Conservation (phyloP, 2,329 filamentous ascomycete species). For the Venturia carpophila region DNA sequence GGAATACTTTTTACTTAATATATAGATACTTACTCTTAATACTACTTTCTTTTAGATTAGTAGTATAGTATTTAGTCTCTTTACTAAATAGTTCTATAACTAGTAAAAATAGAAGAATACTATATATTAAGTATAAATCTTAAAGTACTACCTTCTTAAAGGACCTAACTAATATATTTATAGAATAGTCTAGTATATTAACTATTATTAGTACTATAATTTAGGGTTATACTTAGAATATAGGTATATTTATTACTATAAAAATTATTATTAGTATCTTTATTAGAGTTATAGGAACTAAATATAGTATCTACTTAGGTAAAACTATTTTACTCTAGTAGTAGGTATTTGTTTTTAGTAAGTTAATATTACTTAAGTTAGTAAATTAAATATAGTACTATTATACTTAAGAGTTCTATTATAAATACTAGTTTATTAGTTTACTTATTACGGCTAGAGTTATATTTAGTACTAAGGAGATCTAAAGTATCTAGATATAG, state of each 20-base stretch:
- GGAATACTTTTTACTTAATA: constrained; percentile 47
- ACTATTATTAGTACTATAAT: constrained; percentile 40
- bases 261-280: constrained; percentile 45
- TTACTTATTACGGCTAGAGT: constrained; percentile 41
- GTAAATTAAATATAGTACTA: not conserved
- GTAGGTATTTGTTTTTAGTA: constrained; percentile 40
- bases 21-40: constrained; percentile 47
- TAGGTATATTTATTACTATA: constrained; percentile 44
- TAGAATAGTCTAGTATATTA: constrained; percentile 27
- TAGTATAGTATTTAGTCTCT: constrained; percentile 38
- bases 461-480: constrained; percentile 37
- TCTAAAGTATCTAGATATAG: constrained; percentile 42
- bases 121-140: constrained; percentile 31
- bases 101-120: constrained; percentile 37
- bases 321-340: constrained; percentile 42
- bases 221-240: constrained; percentile 43
- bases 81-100: constrained; percentile 39
- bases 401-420: not conserved
- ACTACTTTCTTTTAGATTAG: constrained; percentile 50
- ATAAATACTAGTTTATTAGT: constrained; percentile 20
- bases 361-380: constrained; percentile 30
- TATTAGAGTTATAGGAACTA: constrained; percentile 35
- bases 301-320: constrained; percentile 41
- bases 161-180: too few species aligned
- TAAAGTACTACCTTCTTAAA: too few species aligned